Evolutionary conservation across 2,329 filamentous ascomycete species (phyloP).

Genomic region (Zalaria sp.): DNA sequence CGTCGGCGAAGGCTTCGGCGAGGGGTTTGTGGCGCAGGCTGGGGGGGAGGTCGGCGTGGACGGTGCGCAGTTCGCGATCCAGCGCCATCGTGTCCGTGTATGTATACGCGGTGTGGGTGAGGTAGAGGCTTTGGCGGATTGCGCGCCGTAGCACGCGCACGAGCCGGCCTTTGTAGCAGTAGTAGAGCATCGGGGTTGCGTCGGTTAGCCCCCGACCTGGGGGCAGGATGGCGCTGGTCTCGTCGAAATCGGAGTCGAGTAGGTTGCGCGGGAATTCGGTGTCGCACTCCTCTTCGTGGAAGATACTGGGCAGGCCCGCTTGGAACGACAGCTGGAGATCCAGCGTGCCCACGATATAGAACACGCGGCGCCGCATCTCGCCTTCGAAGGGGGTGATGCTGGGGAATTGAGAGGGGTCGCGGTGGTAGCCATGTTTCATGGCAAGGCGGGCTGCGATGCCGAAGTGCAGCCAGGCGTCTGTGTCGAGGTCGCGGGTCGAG

Average conservation of each 20-base stretch:
- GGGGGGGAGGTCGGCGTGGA: conserved; percentile 10
- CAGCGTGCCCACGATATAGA: conserved; percentile 1
- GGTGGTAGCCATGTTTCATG: conserved; percentile 5
- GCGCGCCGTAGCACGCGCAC: background rate
- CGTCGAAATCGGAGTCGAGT: conserved; percentile 5
- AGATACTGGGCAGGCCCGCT: conserved; percentile 3
- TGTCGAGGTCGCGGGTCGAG: background rate
- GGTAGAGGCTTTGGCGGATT: background rate
- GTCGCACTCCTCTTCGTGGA: conserved; percentile 4
- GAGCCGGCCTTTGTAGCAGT: conserved; percentile 1
- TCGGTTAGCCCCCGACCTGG: background rate
- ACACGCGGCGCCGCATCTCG: conserved; percentile 6
- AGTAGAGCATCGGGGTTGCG: conserved; percentile 4
- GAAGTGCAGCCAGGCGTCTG: conserved; percentile 1
- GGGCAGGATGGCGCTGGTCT: conserved; percentile 1
- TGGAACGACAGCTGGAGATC: conserved; percentile 4
- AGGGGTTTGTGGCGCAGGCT: conserved; percentile 13
- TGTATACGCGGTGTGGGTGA: background rate
- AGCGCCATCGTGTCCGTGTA: conserved; percentile 6
- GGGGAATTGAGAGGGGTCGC: conserved; percentile 4
- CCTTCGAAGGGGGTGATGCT: conserved; percentile 4
- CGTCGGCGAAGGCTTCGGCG: conserved; percentile 26
- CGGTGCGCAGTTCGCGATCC: conserved; percentile 4
- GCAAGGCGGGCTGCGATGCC: conserved; percentile 4
- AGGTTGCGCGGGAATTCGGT: conserved; percentile 2